Evolutionary conservation across 2,329 filamentous ascomycete genomes (phyloP).

Genomic region (Pleurostoma richardsiae): DNA sequence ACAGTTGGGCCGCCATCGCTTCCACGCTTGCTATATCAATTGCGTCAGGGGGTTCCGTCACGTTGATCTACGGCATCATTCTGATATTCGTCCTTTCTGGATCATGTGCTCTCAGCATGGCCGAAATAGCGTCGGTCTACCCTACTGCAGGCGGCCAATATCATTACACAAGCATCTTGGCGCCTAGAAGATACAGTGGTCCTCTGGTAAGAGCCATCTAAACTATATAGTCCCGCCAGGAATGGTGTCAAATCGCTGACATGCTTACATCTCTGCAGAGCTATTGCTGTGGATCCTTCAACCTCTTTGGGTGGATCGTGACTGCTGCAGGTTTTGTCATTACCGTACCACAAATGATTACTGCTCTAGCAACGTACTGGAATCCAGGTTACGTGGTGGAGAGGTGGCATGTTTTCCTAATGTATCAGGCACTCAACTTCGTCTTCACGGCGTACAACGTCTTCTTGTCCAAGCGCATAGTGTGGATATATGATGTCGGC

Average conservation of each 20-base stretch:
- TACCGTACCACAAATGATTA: conserved; percentile 5
- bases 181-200: conserved; percentile 8
- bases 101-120: conserved; percentile 21
- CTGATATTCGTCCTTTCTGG: conserved; percentile 17
- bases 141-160: conserved; percentile 32
- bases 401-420: conserved; percentile 9
- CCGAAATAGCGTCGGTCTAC: conserved; percentile 27
- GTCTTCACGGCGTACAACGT: conserved; percentile 6
- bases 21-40: conserved; percentile 14
- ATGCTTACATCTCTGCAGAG: conserved; percentile 1
- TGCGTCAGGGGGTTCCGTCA: conserved; percentile 7
- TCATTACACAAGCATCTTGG: conserved; percentile 26
- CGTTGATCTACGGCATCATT: conserved; percentile 22
- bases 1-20: conserved; percentile 18
- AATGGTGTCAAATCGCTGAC: background rate
- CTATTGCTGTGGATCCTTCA: conserved; percentile 8
- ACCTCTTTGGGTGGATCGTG: conserved; percentile 9
- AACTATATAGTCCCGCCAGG: background rate
- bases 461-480: conserved; percentile 3
- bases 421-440: conserved; percentile 6
- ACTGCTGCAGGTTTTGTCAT: conserved; percentile 7
- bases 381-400: conserved; percentile 4
- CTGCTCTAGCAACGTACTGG: conserved; percentile 6
- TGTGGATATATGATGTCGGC: conserved; percentile 3
- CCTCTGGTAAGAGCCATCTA: conserved; percentile 3